A percentile compares a stretch with the other conserved stretches of the same genome.
phyloP scores from a whole-genome alignment of 1,284 basidiomycete genomes.

The Cutaneotrichosporon sp. region DNA sequence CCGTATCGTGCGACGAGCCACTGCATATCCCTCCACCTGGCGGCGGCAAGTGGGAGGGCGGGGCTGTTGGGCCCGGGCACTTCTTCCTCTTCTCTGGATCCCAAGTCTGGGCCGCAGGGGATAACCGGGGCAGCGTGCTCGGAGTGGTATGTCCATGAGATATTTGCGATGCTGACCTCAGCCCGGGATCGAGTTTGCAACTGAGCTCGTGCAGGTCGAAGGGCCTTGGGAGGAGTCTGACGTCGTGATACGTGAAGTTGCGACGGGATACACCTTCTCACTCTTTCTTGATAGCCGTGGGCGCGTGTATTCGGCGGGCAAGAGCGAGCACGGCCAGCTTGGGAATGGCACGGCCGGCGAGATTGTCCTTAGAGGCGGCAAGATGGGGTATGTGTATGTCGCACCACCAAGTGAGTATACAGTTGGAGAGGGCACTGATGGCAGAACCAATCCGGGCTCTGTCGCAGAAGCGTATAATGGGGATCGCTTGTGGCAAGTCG shows the following conservation, averaged over 20 bases:
- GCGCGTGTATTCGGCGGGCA: constrained; percentile 84
- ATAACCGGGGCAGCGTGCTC: constrained; percentile 73
- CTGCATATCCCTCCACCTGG: constrained; percentile 59
- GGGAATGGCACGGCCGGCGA: constrained; percentile 73
- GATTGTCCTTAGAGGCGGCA: constrained; percentile 75
- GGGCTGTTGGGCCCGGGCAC: constrained; percentile 76
- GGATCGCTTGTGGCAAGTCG: constrained; percentile 80
- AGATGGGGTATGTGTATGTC: constrained; percentile 75
- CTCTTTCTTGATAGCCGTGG: constrained; percentile 73
- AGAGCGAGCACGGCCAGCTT: constrained; percentile 86
- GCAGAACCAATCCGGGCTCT: constrained; percentile 66
- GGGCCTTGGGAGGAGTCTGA: constrained; percentile 37
- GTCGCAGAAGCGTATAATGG: constrained; percentile 65
- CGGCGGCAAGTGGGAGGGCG: constrained; percentile 67
- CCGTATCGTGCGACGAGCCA: constrained; percentile 66
- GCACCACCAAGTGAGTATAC: constrained; percentile 60
- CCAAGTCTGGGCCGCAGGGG: constrained; percentile 74
- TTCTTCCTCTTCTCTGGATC: constrained; percentile 76
- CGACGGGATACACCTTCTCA: constrained; percentile 78
- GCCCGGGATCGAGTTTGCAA: constrained; percentile 20
- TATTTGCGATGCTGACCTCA: constrained; percentile 6
- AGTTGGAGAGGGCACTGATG: not conserved
- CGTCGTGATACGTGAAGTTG: constrained; percentile 48
- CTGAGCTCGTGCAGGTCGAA: constrained; percentile 26
- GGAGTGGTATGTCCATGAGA: constrained; percentile 31